Evolutionary conservation across 768 basidiomycete genomes (phyloP), one percentile per base, ranked within the genome.

Genomic region (Amanita rimosa): DNA sequence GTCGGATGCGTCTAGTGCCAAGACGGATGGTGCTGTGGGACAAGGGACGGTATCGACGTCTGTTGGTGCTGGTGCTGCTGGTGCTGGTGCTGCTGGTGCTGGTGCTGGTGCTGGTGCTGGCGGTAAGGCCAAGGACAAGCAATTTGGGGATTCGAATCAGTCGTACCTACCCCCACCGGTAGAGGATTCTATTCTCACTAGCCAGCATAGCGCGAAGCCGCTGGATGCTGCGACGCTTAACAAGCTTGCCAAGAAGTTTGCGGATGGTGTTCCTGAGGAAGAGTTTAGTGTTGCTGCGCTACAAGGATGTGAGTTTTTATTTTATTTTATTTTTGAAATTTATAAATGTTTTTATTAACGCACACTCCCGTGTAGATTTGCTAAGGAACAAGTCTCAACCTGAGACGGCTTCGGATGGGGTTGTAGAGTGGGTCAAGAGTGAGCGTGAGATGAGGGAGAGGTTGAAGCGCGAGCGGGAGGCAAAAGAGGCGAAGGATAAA

Each of bases 281-380:
- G 85, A 87, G 67, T 89, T 93, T 60, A 87, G 85, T 58, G 85
- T 93, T 48, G 91, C 92, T 16, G 84, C 88, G 49, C 69, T 96
- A 47, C 91, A 94, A 67, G 91, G 89, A 62, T 92, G 85, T 87
- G 62, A 76, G 27, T 27, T 27, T 8, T 27, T 7, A 6, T 26
- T 27, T 29, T 29, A 8, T 9, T 29, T 29, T 29, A 1, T 29
- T 29, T 29, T 29, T 29, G 1, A 10, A 10, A 9, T 27, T 27
- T 27, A 8, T 27, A 1, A 8, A 8, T 27, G 8, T 29, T 29
- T 29, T 10, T 10, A 0, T 29, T 29, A 9, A 27, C 27, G 1
- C 7, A 22, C 22, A 5, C 24, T 27, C 9, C 2, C 3, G 2
- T 11, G 2, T 55, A 87, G 85, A 88, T 65, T 60, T 94, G 51